These are phyloP conservation scores for Pseudocercospora cruenta DNA, from an alignment of 2,329 filamentous ascomycete genomes.

Conservation along the genomic window DNA sequence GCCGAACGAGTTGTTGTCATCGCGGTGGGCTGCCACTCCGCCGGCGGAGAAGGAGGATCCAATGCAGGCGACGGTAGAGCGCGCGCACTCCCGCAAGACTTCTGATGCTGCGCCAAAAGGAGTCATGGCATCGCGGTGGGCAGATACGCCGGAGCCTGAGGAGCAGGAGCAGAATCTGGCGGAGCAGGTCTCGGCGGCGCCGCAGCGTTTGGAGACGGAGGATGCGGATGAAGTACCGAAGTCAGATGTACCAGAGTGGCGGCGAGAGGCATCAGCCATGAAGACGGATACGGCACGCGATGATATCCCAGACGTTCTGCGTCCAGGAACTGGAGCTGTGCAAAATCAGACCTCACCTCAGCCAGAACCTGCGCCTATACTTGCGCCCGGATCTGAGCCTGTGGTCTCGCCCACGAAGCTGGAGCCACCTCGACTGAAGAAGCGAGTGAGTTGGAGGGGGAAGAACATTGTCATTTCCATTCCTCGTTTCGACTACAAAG, in stretches of 20 bases:
- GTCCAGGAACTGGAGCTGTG: neutral
- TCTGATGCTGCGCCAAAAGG: conserved; percentile 27
- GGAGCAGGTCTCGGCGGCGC: conserved; percentile 10
- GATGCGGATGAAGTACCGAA: neutral
- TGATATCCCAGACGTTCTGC: neutral
- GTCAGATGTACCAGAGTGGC: conserved; percentile 16
- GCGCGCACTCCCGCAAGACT: conserved; percentile 1
- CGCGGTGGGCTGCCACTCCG: conserved; percentile 33
- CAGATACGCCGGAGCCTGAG: conserved; percentile 30
- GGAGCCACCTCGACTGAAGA: conserved; percentile 45
- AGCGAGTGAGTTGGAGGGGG: conserved; percentile 51
- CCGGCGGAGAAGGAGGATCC: conserved; percentile 20
- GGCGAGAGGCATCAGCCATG: conserved; percentile 3
- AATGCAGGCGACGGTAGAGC: conserved; percentile 1
- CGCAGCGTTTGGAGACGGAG: neutral
- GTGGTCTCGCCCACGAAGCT: conserved; percentile 24
- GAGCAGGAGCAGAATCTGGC: conserved; percentile 16
- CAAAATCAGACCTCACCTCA: neutral
- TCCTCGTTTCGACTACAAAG: conserved; percentile 47
- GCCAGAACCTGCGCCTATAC: neutral
- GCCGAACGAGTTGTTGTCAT: conserved; percentile 28
- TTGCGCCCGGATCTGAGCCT: neutral
- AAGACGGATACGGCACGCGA: neutral
- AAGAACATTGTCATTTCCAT: conserved; percentile 52
- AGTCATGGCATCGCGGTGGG: conserved; percentile 34